Percentiles rank a stretch among this genome's conserved stretches.
phyloP scores from a whole-genome alignment of 495 filamentous ascomycete genomes.

The Ramalina intermedia region DNA sequence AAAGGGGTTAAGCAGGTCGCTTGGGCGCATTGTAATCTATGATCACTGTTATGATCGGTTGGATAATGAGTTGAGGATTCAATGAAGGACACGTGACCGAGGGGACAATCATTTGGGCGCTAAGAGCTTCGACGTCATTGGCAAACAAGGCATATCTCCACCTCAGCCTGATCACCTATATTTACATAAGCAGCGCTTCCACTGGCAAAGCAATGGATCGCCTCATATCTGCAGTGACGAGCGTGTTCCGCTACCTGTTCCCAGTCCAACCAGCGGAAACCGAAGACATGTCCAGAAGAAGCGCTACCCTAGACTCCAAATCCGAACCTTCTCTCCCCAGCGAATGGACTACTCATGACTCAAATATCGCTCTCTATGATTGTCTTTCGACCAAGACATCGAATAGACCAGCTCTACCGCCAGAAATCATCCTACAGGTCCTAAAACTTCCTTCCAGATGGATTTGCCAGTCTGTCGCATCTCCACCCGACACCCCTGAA shows the following conservation, averaged over 20 bases:
- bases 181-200: too few species aligned
- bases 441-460: constrained; percentile 20
- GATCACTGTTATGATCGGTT: too few species aligned
- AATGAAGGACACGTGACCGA: too few species aligned
- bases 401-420: constrained; percentile 4
- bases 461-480: constrained; percentile 14
- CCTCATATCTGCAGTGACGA: constrained; percentile 3
- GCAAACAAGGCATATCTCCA: too few species aligned
- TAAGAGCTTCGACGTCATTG: too few species aligned
- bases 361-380: constrained; percentile 7
- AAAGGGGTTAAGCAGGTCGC: too few species aligned
- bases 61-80: too few species aligned
- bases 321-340: constrained; percentile 7
- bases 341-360: constrained; percentile 20
- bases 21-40: too few species aligned
- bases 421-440: constrained; percentile 19
- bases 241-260: constrained; percentile 10
- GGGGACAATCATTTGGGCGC: too few species aligned
- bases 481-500: neutral
- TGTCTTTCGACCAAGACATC: constrained; percentile 11
- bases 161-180: too few species aligned
- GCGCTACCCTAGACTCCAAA: too few species aligned
- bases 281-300: neutral
- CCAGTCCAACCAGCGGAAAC: neutral
- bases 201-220: too few species aligned